Evolutionary conservation across 768 basidiomycete species (phyloP).

Genomic region (Boletus patriciae): DNA sequence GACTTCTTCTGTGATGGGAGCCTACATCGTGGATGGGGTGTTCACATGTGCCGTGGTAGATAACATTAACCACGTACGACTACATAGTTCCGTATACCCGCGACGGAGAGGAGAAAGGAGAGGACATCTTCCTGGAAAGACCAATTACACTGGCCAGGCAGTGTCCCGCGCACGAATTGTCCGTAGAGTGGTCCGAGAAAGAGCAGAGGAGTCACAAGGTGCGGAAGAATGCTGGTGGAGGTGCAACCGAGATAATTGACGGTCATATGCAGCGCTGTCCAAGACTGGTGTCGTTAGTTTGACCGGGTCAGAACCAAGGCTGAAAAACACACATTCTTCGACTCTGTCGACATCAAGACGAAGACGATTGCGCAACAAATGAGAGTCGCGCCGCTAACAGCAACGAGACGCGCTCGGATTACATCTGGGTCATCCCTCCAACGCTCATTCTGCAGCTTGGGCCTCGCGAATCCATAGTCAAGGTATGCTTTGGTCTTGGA

Average conservation of each 20-base stretch:
- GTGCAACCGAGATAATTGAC: slow-evolving; percentile 44
- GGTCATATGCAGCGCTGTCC: slow-evolving; percentile 31
- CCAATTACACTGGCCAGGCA: slow-evolving; percentile 60
- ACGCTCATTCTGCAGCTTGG: slow-evolving; percentile 42
- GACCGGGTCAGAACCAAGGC: not conserved
- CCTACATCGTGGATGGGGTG: slow-evolving; percentile 44
- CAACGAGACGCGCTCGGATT: slow-evolving; percentile 73
- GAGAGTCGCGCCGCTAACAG: slow-evolving; percentile 63
- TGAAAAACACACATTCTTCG: slow-evolving; percentile 12
- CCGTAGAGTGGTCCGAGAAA: slow-evolving; percentile 79
- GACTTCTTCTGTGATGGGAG: slow-evolving; percentile 88
- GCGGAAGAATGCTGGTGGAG: slow-evolving; percentile 40
- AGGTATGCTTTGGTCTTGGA: slow-evolving; percentile 30
- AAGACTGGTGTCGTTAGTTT: slow-evolving; percentile 15
- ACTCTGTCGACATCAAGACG: slow-evolving; percentile 37
- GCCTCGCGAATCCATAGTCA: slow-evolving; percentile 30
- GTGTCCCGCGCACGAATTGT: slow-evolving; percentile 39
- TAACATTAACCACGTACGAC: slow-evolving; percentile 35
- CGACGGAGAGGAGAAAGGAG: slow-evolving; percentile 46
- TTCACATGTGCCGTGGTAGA: slow-evolving; percentile 1
- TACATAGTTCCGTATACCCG: slow-evolving; percentile 71
- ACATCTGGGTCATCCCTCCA: slow-evolving; percentile 85
- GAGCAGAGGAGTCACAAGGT: slow-evolving; percentile 68
- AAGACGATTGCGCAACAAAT: slow-evolving; percentile 55
- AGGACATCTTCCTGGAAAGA: slow-evolving; percentile 41